Conservation (phyloP, 1,284 basidiomycete genomes). For the Moniliophthora roreri region DNA sequence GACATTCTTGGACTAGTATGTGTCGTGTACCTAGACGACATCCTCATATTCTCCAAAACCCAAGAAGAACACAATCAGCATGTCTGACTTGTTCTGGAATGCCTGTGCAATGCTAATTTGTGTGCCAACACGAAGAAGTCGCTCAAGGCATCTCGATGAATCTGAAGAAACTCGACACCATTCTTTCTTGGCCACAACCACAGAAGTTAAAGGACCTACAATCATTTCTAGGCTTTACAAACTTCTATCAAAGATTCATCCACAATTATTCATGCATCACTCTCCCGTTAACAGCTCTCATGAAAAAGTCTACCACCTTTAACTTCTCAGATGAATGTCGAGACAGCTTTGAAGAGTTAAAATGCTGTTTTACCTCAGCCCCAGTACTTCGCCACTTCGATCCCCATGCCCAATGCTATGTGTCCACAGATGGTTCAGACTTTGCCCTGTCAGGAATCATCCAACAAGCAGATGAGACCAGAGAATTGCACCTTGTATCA, state of each 20-base stretch:
- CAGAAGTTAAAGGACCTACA: no score
- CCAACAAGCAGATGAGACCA: no score
- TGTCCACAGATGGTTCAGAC: constrained; percentile 20
- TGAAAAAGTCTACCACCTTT: constrained; percentile 11
- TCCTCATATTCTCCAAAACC: no score
- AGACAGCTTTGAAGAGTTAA: constrained; percentile 1
- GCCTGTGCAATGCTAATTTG: no score
- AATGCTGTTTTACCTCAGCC: constrained; percentile 3
- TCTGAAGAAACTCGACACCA: constrained; percentile 33
- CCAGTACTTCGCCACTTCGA: constrained; percentile 11
- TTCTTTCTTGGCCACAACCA: no score
- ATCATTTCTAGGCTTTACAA: no score
- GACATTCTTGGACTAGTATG: constrained; percentile 21
- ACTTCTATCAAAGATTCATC: constrained; percentile 38
- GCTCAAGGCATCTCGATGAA: constrained; percentile 37
- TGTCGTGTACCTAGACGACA: no score
- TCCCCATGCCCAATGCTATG: constrained; percentile 32
- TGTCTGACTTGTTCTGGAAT: no score
- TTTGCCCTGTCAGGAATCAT: no score
- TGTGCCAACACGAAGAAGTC: constrained; percentile 31
- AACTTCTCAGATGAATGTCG: no score
- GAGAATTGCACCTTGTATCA: no score
- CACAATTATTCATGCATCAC: constrained; percentile 23
- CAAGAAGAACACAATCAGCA: no score
- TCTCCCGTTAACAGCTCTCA: constrained; percentile 12